Evolutionary conservation across 1,284 basidiomycete genomes (phyloP).

Genomic region (Pascua sp.): DNA sequence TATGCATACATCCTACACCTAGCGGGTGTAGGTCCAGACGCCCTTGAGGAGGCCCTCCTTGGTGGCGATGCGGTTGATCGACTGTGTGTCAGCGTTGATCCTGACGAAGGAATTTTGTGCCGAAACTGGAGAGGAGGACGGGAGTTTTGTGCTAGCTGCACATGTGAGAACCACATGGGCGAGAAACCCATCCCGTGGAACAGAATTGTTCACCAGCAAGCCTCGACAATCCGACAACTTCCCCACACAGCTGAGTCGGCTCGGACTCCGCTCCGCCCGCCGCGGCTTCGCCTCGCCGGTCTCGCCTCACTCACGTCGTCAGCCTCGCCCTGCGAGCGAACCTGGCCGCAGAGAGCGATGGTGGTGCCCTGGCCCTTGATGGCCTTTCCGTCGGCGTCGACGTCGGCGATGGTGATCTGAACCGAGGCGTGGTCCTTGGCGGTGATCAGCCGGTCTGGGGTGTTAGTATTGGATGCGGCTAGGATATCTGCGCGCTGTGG

Average conservation of each 20-base stretch:
- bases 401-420: conserved; percentile 90
- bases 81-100: conserved; percentile 36
- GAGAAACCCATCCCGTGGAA: no score
- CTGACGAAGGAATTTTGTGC: no score
- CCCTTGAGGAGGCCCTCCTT: conserved; percentile 67
- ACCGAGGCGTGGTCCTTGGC: conserved; percentile 99
- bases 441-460: conserved; percentile 87
- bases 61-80: conserved; percentile 92
- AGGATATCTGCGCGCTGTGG: neutral
- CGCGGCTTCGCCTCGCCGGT: no score
- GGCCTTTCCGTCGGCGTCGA: conserved; percentile 88
- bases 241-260: no score
- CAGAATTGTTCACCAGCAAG: neutral
- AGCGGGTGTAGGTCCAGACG: conserved; percentile 49
- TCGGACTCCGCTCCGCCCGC: no score
- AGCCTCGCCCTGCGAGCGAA: conserved; percentile 90
- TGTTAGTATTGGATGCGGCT: conserved; percentile 1
- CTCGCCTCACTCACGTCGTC: conserved; percentile 62
- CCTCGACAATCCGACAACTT: neutral
- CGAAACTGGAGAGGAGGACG: no score
- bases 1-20: conserved; percentile 27
- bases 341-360: conserved; percentile 90
- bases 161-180: no score
- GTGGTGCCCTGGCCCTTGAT: conserved; percentile 76
- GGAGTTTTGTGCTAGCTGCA: no score